phyloP scores from a whole-genome alignment of 768 basidiomycete species.

The Pulveroboletus sp. region DNA sequence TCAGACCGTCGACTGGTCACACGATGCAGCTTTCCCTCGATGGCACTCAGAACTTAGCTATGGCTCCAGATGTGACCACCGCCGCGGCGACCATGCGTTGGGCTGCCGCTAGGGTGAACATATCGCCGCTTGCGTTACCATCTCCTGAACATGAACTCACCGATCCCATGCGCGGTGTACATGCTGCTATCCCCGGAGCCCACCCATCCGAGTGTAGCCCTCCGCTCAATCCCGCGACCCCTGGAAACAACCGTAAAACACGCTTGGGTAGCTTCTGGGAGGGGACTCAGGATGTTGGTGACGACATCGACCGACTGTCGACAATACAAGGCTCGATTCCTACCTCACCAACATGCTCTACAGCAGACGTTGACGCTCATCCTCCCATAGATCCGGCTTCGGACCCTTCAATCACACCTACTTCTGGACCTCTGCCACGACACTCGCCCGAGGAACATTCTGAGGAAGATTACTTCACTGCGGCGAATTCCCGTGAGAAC shows the following conservation, averaged over 20 bases:
- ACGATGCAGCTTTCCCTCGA: constrained; percentile 26
- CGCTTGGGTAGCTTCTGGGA: constrained; percentile 73
- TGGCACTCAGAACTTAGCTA: constrained; percentile 24
- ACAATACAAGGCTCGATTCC: constrained; percentile 24
- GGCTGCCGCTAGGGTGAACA: constrained; percentile 78
- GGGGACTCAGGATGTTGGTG: constrained; percentile 64
- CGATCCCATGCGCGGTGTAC: constrained; percentile 81
- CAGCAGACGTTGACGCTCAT: constrained; percentile 2
- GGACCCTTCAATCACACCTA: constrained; percentile 1
- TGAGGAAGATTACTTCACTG: constrained; percentile 31
- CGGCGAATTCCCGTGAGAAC: constrained; percentile 22
- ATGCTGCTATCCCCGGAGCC: constrained; percentile 59
- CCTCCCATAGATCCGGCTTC: constrained; percentile 7
- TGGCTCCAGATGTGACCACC: constrained; percentile 53
- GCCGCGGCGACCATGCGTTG: constrained; percentile 79
- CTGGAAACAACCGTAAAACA: constrained; percentile 48
- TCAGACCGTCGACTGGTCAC: constrained; percentile 31
- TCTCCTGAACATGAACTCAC: constrained; percentile 89
- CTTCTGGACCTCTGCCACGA: constrained; percentile 18
- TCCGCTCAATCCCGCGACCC: constrained; percentile 37
- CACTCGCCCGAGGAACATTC: constrained; percentile 22
- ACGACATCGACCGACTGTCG: constrained; percentile 23
- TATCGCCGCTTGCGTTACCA: constrained; percentile 83
- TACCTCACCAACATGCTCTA: constrained; percentile 17
- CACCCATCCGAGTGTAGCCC: constrained; percentile 38